Base-by-base conservation (phyloP, 176 grass and related monocot genomes). In the Cymbopogon citratus region DNA sequence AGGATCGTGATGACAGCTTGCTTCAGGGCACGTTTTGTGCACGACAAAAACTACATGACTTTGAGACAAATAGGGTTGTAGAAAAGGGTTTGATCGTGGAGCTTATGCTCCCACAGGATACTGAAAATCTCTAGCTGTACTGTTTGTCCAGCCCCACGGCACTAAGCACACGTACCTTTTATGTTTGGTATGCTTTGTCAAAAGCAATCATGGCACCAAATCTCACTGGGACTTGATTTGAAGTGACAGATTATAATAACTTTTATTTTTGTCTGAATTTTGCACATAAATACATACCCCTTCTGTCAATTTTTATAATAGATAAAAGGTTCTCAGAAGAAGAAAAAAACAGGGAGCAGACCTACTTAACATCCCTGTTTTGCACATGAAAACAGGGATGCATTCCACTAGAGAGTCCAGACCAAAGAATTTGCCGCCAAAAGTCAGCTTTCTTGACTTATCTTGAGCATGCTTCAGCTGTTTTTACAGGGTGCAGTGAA, bases 281-380 rank as follows among this genome's bases (percentile, higher is more conserved):
- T 73, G 41, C 41, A 6, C 35, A 39, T 27, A 27, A 38, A 67
- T 67, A 19, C 21, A 23, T 45, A 36, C 3, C 6, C 40, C 21
- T 59, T 38, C 75, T 46, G 44, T 67, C 67, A 66, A 9, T 43
- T 69, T 48, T 21, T 18, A 45, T 12, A 64, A 77, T 77, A 64
- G 71, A 45, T n/a, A 24, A 79, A 79, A 45, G 14, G 33, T 46
- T 81, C 10, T 54, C 14, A 45, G 34, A 66, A 76, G n/a, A n/a
- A 60, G 25, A 77, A 65, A 26, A 66, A 89, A 63, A 78, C 34
- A 72, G 78, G 71, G 78, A 65, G 25, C 78, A 82, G 36, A 73
- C 83, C 87, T 77, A 85, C 87, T 68, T 54, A 69, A 25, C 66
- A 81, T 80, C n/a, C n/a, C n/a, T n/a, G n/a, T n/a, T n/a, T n/a